A percentile compares a stretch with the other conserved stretches of the same genome.
These are phyloP conservation scores for Crucihimalaya himalaica DNA, from an alignment of 345 rosid species.

Conservation along the genomic window DNA sequence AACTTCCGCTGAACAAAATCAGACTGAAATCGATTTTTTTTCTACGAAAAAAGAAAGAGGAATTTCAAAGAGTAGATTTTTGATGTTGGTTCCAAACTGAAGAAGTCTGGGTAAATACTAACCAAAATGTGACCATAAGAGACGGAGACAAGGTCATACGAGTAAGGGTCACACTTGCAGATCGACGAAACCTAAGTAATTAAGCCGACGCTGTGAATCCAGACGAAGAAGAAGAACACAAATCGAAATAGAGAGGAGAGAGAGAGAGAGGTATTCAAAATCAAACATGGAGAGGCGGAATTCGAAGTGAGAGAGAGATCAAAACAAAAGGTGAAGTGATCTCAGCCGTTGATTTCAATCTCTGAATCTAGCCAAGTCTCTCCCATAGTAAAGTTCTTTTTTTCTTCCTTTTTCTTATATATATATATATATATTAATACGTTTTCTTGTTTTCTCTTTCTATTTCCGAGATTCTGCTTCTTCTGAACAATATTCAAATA, in stretches of 20 bases:
- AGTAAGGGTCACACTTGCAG: slow-evolving; percentile 18
- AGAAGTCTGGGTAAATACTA: slow-evolving; percentile 1
- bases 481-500: background rate
- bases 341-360: slow-evolving; percentile 44
- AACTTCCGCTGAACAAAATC: background rate
- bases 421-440: no score
- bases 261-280: slow-evolving; percentile 27
- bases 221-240: slow-evolving; percentile 24
- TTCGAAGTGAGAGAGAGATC: slow-evolving; percentile 34
- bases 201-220: background rate
- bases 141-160: slow-evolving; percentile 11
- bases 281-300: slow-evolving; percentile 82
- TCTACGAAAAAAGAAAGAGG: background rate
- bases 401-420: no score
- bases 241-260: slow-evolving; percentile 24
- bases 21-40: background rate
- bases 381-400: no score
- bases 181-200: slow-evolving; percentile 29
- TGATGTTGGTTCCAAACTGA: slow-evolving; percentile 1
- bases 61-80: slow-evolving; percentile 13
- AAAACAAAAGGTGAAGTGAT: slow-evolving; percentile 19
- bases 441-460: background rate
- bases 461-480: background rate
- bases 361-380: background rate
- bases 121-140: slow-evolving; percentile 6